Base-by-base conservation (phyloP, 768 basidiomycete species). In the Lyophyllum decastes region DNA sequence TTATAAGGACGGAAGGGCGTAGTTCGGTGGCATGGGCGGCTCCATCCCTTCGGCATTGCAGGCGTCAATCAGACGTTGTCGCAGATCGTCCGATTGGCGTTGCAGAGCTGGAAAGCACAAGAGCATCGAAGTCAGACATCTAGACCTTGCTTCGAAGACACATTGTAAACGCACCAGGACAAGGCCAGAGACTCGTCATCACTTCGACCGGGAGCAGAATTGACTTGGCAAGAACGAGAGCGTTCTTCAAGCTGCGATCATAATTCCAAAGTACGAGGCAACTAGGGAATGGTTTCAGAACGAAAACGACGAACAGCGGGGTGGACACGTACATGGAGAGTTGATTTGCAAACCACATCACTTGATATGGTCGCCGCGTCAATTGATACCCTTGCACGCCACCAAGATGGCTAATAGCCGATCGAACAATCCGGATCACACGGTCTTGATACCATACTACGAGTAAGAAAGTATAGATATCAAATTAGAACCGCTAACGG, bases 271-370 rank as follows among this genome's bases (percentile, higher is more conserved):
- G 66, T 2, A 81, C 73, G 34, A 92, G 72, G 63, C 88, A 88
- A 61, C 87, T 89, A 58, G 30, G 30, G 30, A 10, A 30, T 10
- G 30, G 10, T n/a, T n/a, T n/a, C n/a, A n/a, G 52, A 21, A 30
- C 16, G 30, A 14, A 34, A 52, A 16, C 34, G 16, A 21, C 48
- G 16, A 44, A 24, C 30, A 5, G 30, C 30, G 10, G 30, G 30
- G 30, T 10, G 40, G 25, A 24, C 8, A 71, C 84, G 40, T 64
- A 88, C 87, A 84, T 82, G 0, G 82, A 78, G 6, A 89, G 75
- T 62, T 88, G 88, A 58, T 82, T 86, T 30, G 82, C 75, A 61
- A 89, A 89, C 90, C 90, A 92, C 45, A 79, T 78, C 53, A 85
- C 81, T 62, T 87, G 83, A 70, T 83, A 90, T 0, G 90, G 90